Base-by-base conservation (phyloP, 148 eudicot genomes). In the Amaranthus palmeri region DNA sequence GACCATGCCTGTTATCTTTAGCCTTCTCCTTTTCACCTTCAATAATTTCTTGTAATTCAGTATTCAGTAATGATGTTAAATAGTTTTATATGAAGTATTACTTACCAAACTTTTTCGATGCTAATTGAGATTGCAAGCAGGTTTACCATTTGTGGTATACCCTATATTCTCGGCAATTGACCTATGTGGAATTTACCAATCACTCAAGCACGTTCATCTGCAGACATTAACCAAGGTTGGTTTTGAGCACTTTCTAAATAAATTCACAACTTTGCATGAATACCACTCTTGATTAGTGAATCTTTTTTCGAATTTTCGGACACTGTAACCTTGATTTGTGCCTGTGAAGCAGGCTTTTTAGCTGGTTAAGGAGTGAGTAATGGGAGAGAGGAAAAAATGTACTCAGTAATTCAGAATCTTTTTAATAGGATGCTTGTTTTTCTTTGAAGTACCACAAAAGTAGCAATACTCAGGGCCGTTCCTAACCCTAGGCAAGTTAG, bases 151-250 rank as follows among this genome's bases (percentile, higher is more conserved):
- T 79, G 75, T 86, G 50, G 84, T 91, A 54, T 93, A 91, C 71
- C 98, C 96, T 54, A 70, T 93, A 78, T 89, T 93, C 86, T 82
- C 93, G 10, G 88, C 85, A 44, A 55, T 91, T 75, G 98, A 93
- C 77, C 87, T 93, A 11, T 78, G 78, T 73, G 98, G 98, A 67
- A 93, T 93, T 68, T 89, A 93, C 82, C 91, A 88, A 84, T 85
- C 92, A 49, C 80, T 93, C 68, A 95, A 91, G 85, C 93, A 91
- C 76, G 97, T 95, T 62, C 97, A 95, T 85, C 86, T 95, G 70
- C 96, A 89, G 72, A 95, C 98, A 54, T 77, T 95, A 79, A 95
- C 98, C 61, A 95, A 95, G 97, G 98, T 95, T 78, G 41, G 83
- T 75, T 70, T 57, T 10, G 42, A 54, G 54, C 54, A 47, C 69